Conservation (phyloP, 139 green algal genomes). For the Parachlorella kessleri region DNA sequence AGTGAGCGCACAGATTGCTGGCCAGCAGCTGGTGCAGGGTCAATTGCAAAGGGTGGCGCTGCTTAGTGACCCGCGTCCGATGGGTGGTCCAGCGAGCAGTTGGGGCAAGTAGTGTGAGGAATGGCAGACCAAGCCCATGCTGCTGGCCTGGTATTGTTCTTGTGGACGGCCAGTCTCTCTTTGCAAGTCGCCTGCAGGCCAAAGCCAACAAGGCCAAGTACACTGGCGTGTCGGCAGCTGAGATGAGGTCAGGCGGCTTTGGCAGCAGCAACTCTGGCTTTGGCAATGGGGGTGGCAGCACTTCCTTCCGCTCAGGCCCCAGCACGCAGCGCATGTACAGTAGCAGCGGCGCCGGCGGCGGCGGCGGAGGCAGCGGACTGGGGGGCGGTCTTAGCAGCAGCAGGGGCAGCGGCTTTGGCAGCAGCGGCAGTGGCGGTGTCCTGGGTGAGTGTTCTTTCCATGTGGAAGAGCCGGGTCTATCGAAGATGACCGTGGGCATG, state of each 20-base stretch:
- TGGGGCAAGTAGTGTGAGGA: too few relatives aligned
- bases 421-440: background rate
- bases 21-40: too few relatives aligned
- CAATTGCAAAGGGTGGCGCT: too few relatives aligned
- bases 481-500: too few relatives aligned
- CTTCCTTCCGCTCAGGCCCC: slow-evolving; percentile 1
- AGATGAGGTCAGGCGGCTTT: slow-evolving; percentile 32
- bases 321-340: slow-evolving; percentile 6
- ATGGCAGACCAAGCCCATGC: too few relatives aligned
- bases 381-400: background rate
- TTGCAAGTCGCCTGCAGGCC: too few relatives aligned
- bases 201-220: slow-evolving; percentile 75
- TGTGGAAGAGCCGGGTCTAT: too few relatives aligned
- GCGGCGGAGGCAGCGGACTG: background rate
- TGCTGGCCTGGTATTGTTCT: too few relatives aligned
- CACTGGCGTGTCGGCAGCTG: slow-evolving; percentile 64
- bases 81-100: too few relatives aligned
- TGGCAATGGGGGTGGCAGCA: background rate
- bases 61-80: too few relatives aligned
- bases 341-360: slow-evolving; percentile 4
- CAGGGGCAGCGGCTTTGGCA: background rate
- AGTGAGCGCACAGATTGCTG: too few relatives aligned
- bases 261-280: background rate
- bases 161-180: too few relatives aligned
- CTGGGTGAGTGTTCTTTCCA: background rate